These are phyloP conservation scores for Volutella citrinella DNA, from an alignment of 2,329 filamentous ascomycete genomes.

Conservation along the genomic window DNA sequence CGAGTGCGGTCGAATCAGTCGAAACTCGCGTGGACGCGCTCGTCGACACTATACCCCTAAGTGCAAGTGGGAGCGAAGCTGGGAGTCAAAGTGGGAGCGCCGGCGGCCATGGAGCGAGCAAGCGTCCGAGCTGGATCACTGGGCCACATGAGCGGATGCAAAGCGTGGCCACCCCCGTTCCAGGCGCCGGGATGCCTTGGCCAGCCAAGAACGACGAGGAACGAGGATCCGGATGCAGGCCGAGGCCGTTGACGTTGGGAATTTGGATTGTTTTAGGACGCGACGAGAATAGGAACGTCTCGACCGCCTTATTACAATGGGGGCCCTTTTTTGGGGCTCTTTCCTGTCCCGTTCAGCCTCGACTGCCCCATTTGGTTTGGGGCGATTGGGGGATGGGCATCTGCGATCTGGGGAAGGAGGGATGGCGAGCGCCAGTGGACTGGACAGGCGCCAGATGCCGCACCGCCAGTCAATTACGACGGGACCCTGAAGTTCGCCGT, in stretches of 20 bases:
- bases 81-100: conserved; percentile 13
- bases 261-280: no score
- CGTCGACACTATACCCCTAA: conserved; percentile 53
- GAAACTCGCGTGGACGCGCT: no score
- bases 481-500: no score
- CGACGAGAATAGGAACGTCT: no score
- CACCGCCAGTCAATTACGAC: no score
- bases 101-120: background rate
- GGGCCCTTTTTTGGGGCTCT: no score
- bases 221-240: background rate
- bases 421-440: conserved; percentile 17
- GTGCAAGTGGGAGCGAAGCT: conserved; percentile 49
- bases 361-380: conserved; percentile 15
- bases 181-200: conserved; percentile 15
- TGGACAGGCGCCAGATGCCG: no score
- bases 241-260: no score
- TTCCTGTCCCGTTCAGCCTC: background rate
- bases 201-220: conserved; percentile 7
- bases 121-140: no score
- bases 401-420: conserved; percentile 19
- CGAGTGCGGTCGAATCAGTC: no score
- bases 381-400: conserved; percentile 11
- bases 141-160: conserved; percentile 10
- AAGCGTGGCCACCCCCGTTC: background rate
- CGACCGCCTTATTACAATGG: no score